A percentile compares a stretch with the other conserved stretches of the same genome.
Evolutionary conservation across 768 basidiomycete genomes (phyloP).

Genomic region (Pulveroboletus frians): DNA sequence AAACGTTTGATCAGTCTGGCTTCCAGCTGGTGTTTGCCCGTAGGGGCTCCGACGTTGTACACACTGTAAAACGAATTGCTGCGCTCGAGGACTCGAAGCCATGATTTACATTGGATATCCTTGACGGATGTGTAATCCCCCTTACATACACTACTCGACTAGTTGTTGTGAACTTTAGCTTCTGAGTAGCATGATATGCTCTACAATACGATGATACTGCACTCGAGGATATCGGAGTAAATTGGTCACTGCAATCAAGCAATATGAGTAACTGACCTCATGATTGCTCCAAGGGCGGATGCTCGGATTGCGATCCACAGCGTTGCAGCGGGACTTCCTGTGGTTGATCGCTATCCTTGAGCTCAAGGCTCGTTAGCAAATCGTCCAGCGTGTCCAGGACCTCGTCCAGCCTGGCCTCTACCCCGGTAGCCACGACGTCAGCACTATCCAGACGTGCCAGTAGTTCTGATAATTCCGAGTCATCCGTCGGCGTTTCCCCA

Average conservation of each 20-base stretch:
- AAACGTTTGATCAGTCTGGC: constrained; percentile 2
- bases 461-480: constrained; percentile 38
- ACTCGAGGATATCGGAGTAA: neutral
- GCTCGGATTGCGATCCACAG: neutral
- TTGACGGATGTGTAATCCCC: constrained; percentile 16
- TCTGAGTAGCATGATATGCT: constrained; percentile 14
- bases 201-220: constrained; percentile 1
- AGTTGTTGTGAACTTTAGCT: constrained; percentile 6
- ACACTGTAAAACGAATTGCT: constrained; percentile 69
- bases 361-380: constrained; percentile 45
- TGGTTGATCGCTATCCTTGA: neutral
- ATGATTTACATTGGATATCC: constrained; percentile 27
- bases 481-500: constrained; percentile 29
- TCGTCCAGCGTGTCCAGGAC: constrained; percentile 55
- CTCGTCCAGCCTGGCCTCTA: constrained; percentile 59
- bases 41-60: constrained; percentile 72
- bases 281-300: neutral
- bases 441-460: constrained; percentile 53
- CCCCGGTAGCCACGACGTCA: constrained; percentile 51
- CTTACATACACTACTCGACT: constrained; percentile 9
- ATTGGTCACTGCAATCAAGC: neutral
- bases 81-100: constrained; percentile 23
- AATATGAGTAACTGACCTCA: constrained; percentile 13
- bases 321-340: neutral
- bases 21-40: constrained; percentile 76